Conservation (phyloP, 2,329 filamentous ascomycete genomes). For the Diaporthe caulivora region DNA sequence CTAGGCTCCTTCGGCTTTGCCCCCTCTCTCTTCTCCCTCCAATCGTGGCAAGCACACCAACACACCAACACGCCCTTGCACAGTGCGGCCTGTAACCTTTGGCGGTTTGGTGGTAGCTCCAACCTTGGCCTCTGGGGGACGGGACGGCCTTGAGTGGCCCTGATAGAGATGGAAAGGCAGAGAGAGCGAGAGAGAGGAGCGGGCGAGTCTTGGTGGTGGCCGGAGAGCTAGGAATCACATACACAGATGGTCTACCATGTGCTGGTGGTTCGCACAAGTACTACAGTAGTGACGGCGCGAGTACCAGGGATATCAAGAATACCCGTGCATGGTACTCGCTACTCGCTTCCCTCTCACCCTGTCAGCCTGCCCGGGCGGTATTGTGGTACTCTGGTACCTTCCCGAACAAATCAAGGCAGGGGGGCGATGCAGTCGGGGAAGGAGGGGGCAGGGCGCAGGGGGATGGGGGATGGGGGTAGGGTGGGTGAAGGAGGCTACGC, state of each 20-base stretch:
- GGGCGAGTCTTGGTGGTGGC: not conserved
- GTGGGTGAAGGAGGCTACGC: slow-evolving; percentile 6
- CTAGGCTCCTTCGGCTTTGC: slow-evolving; percentile 28
- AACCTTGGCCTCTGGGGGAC: not conserved
- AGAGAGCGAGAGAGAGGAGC: too few relatives aligned
- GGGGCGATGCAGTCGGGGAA: slow-evolving; percentile 28
- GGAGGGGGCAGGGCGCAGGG: slow-evolving; percentile 6
- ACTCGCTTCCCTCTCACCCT: not conserved
- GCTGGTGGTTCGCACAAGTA: too few relatives aligned
- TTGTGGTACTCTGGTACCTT: not conserved
- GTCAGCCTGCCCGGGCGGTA: slow-evolving; percentile 14
- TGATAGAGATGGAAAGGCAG: too few relatives aligned
- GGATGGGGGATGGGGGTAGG: too few relatives aligned
- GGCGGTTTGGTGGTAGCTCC: not conserved
- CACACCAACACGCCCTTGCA: slow-evolving; percentile 4
- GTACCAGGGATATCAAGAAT: not conserved
- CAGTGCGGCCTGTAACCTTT: not conserved
- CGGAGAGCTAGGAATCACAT: not conserved
- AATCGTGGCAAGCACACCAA: slow-evolving; percentile 13
- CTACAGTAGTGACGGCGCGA: not conserved
- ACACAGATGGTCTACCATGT: not conserved
- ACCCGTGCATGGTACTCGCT: not conserved
- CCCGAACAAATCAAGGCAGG: slow-evolving; percentile 17
- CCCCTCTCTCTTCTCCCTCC: not conserved
- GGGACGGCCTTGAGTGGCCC: not conserved